A percentile compares a stretch with the other conserved stretches of the same genome.
Evolutionary conservation across 768 basidiomycete genomes (phyloP).

Genomic region (Sistotremastrum niveocremeum): DNA sequence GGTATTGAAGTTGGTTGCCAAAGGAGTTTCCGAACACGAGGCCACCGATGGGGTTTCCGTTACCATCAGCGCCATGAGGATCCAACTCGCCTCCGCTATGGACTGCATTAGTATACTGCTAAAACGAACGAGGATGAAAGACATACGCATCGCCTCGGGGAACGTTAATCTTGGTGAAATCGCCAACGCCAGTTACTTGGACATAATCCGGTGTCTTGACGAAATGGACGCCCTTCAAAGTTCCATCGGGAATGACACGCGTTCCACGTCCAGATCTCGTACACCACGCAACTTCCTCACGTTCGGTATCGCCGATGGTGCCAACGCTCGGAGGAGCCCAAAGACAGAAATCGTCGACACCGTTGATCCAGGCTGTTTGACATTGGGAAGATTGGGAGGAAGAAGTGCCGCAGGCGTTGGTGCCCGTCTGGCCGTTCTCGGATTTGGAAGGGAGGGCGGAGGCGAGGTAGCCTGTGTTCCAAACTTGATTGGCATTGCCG

Average conservation of each 20-base stretch:
- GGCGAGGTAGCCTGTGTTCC: slow-evolving; percentile 36
- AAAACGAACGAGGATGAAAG: neutral
- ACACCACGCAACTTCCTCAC: slow-evolving; percentile 23
- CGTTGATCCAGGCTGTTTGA: slow-evolving; percentile 16
- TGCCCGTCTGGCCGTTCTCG: slow-evolving; percentile 22
- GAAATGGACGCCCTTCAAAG: slow-evolving; percentile 26
- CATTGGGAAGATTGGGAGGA: slow-evolving; percentile 19
- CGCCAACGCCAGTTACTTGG: slow-evolving; percentile 26
- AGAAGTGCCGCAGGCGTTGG: slow-evolving; percentile 24
- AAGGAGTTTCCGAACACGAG: slow-evolving; percentile 27
- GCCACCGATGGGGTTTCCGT: slow-evolving; percentile 25
- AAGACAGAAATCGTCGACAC: slow-evolving; percentile 17
- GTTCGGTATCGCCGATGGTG: slow-evolving; percentile 16
- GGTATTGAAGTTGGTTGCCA: slow-evolving; percentile 23
- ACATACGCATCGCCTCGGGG: slow-evolving; percentile 19
- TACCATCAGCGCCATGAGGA: slow-evolving; percentile 29
- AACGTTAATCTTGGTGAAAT: slow-evolving; percentile 28
- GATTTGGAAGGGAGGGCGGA: slow-evolving; percentile 20
- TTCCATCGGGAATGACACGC: slow-evolving; percentile 28
- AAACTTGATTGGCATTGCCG: slow-evolving; percentile 35
- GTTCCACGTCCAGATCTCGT: slow-evolving; percentile 25
- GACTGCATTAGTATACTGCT: neutral
- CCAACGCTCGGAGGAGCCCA: slow-evolving; percentile 9
- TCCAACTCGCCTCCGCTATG: slow-evolving; percentile 29
- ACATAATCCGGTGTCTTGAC: slow-evolving; percentile 31